Conservation (phyloP, 805 yeast genomes). For the Teunomyces aglyptinius region DNA sequence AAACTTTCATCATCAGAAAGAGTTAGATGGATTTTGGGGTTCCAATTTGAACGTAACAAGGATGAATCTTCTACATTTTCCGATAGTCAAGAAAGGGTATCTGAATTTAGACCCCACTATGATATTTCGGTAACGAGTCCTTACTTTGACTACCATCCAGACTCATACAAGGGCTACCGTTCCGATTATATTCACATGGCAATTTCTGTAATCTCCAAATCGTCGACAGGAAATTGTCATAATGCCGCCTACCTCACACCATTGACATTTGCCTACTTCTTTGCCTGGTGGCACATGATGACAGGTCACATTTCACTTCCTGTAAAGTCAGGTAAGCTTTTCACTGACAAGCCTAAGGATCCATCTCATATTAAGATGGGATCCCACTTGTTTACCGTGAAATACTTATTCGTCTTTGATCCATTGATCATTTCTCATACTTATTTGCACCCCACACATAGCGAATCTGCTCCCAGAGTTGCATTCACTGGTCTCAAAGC, state of each 20-base stretch:
- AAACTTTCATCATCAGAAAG: conserved; percentile 56
- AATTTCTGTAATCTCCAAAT: conserved; percentile 35
- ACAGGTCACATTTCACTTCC: conserved; percentile 34
- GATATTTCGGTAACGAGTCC: conserved; percentile 63
- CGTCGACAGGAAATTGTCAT: conserved; percentile 27
- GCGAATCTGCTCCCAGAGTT: conserved; percentile 20
- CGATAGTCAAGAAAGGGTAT: conserved; percentile 42
- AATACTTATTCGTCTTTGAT: conserved; percentile 39
- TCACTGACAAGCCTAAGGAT: conserved; percentile 15
- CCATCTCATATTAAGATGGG: conserved; percentile 35
- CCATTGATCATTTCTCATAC: conserved; percentile 39
- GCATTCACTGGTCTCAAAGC: conserved; percentile 42
- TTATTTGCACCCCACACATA: conserved; percentile 28
- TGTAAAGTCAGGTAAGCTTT: conserved; percentile 34
- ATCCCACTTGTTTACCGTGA: conserved; percentile 39
- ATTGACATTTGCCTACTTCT: conserved; percentile 35
- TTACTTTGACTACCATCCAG: conserved; percentile 55
- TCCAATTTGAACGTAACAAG: conserved; percentile 65
- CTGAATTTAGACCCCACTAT: conserved; percentile 58
- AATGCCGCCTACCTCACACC: conserved; percentile 42
- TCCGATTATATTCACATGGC: conserved; percentile 73
- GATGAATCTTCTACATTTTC: conserved; percentile 27
- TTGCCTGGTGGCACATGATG: conserved; percentile 42
- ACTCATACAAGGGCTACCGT: conserved; percentile 77
- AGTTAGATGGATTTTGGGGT: conserved; percentile 77